Evolutionary conservation across 169 alveolate species (phyloP).

Genomic region (Amoebophrya sp.): DNA sequence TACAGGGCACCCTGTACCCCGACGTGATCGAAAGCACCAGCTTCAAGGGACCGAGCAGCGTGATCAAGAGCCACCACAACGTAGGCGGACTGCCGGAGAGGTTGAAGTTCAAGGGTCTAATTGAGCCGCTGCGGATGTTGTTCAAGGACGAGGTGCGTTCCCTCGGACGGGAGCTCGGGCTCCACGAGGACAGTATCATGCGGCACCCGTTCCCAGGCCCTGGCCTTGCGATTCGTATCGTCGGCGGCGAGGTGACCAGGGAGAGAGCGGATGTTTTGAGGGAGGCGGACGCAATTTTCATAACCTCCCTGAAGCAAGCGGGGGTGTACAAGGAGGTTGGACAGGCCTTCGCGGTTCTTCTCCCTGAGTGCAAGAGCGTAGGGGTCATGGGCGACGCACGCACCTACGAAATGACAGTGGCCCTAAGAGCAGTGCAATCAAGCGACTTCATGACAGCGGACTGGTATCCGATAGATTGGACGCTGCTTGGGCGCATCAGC

Average conservation of each 20-base stretch:
- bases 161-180: conserved; percentile 36
- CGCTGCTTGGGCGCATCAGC: conserved; percentile 15
- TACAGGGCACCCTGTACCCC: conserved; percentile 46
- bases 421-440: conserved; percentile 26
- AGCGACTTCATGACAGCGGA: conserved; percentile 36
- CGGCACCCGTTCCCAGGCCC: conserved; percentile 55
- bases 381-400: conserved; percentile 40
- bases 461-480: conserved; percentile 28
- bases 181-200: conserved; percentile 26
- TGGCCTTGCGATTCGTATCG: conserved; percentile 45
- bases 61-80: conserved; percentile 48
- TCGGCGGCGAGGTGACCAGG: conserved; percentile 36
- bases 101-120: not conserved
- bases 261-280: conserved; percentile 33
- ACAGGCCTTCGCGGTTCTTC: conserved; percentile 45
- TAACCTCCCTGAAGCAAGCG: conserved; percentile 18
- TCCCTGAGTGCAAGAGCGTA: no score
- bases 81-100: conserved; percentile 39
- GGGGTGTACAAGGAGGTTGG: conserved; percentile 29
- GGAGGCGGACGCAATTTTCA: conserved; percentile 34
- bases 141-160: conserved; percentile 43
- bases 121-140: conserved; percentile 21
- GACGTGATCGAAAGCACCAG: conserved; percentile 41
- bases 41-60: conserved; percentile 35
- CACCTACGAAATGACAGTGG: conserved; percentile 25